phyloP scores from a whole-genome alignment of 2,329 filamentous ascomycete species.

The Colletotrichum sp. region DNA sequence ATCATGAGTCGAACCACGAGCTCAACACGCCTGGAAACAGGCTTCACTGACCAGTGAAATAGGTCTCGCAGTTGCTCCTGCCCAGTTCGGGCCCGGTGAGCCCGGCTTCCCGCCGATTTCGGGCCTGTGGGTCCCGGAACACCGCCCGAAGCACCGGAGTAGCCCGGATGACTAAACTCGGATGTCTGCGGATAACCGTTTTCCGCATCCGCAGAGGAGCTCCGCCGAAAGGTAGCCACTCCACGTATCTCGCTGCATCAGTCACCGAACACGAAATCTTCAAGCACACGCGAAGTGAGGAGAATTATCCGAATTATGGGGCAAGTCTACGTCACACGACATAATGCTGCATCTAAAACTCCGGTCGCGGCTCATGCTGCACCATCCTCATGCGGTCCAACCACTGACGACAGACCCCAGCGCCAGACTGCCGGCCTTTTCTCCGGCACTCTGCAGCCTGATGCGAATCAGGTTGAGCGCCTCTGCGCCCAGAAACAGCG shows the following conservation, averaged over 20 bases:
- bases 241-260: background rate
- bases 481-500: slow-evolving; percentile 44
- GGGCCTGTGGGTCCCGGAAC: background rate
- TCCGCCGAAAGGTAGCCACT: background rate
- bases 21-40: background rate
- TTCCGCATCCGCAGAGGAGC: background rate
- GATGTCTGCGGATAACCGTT: background rate
- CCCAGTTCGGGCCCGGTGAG: background rate
- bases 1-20: background rate
- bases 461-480: slow-evolving; percentile 39
- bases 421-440: background rate
- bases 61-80: background rate
- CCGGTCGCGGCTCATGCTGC: background rate
- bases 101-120: background rate
- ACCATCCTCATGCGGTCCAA: background rate
- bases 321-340: background rate
- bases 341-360: background rate
- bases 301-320: background rate
- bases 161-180: background rate
- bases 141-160: background rate
- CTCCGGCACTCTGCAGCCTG: background rate
- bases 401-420: background rate
- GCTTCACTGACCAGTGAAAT: background rate
- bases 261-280: background rate
- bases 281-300: background rate